Conservation (phyloP, 371 early-diverging fungal species). For the Actinomucor elegans region DNA sequence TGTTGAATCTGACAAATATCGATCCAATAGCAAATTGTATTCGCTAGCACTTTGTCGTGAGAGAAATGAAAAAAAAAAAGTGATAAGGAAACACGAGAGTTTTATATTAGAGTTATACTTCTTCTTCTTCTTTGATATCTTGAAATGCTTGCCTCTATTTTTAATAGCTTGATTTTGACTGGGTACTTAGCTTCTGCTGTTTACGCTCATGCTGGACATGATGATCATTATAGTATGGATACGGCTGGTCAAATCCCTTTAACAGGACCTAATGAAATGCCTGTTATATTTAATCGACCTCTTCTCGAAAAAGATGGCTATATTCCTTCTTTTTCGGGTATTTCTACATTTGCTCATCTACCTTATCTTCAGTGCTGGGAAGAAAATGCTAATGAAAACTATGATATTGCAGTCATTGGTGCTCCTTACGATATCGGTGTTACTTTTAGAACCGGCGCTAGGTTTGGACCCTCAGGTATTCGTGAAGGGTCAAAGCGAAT, state of each 20-base stretch:
- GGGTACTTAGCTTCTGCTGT: not conserved
- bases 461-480: conserved; percentile 52
- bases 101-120: too few relatives aligned
- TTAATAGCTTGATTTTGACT: not conserved
- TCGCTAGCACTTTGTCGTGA: too few relatives aligned
- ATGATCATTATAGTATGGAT: not conserved
- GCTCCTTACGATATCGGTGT: conserved; percentile 52
- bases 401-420: conserved; percentile 52
- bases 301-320: conserved; percentile 34
- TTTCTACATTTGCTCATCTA: conserved; percentile 51
- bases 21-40: too few relatives aligned
- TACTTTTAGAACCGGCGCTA: conserved; percentile 49
- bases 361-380: conserved; percentile 52
- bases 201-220: conserved; percentile 17
- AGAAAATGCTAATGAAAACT: conserved; percentile 31
- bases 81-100: too few relatives aligned
- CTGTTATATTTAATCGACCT: conserved; percentile 22
- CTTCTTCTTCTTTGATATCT: too few relatives aligned
- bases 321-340: conserved; percentile 44
- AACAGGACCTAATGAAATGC: conserved; percentile 15
- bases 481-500: conserved; percentile 47
- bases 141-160: conserved; percentile 2
- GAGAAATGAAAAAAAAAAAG: too few relatives aligned
- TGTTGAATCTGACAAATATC: too few relatives aligned
- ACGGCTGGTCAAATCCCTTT: conserved; percentile 15